Evolutionary conservation across 208 protist genomes (phyloP).

Genomic region (Acanthamoeba royreba): DNA sequence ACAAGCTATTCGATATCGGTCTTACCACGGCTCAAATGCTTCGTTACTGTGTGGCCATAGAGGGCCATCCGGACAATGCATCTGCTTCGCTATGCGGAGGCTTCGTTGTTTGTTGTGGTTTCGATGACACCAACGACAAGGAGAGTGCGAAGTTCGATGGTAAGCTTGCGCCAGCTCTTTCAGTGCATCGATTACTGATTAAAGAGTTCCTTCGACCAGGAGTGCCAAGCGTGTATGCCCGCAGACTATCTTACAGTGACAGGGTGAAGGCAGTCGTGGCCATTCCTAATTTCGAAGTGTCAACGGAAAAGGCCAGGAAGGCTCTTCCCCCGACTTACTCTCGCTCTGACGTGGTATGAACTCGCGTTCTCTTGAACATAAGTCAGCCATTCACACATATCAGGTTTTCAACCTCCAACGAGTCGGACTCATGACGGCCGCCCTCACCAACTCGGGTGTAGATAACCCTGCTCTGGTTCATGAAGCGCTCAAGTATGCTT

Average conservation of each 20-base stretch:
- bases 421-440: neutral
- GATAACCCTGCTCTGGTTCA: neutral
- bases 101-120: neutral
- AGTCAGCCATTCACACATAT: neutral
- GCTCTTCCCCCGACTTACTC: conserved; percentile 14
- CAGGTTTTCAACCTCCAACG: conserved; percentile 40
- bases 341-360: conserved; percentile 21
- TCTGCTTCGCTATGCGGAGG: neutral
- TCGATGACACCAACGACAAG: neutral
- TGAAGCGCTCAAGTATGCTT: neutral
- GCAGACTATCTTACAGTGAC: neutral
- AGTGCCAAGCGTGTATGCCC: neutral
- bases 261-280: conserved; percentile 10
- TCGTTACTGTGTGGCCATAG: neutral
- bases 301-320: conserved; percentile 24
- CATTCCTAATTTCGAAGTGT: conserved; percentile 16
- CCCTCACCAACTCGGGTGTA: neutral
- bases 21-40: neutral
- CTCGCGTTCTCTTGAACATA: neutral
- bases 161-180: neutral
- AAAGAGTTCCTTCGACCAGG: neutral
- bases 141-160: neutral
- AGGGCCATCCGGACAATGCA: conserved; percentile 39
- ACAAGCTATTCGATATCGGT: neutral
- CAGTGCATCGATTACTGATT: neutral